Percentiles rank a stretch among this genome's conserved stretches.
Conservation (phyloP, 805 yeast species). For the Teunomyces stri region DNA sequence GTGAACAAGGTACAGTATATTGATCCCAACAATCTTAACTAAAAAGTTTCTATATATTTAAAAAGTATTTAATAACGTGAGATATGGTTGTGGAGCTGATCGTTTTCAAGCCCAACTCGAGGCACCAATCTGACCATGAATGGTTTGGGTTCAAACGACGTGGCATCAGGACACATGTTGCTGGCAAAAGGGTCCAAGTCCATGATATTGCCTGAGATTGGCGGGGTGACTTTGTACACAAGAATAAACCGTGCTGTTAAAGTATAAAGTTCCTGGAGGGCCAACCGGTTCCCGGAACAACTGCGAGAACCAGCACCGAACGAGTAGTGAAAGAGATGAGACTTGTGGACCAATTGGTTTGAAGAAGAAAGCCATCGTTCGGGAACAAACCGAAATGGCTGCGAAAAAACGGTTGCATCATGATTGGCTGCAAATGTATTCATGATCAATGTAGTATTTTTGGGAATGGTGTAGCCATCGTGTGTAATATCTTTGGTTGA, state of each 20-base stretch:
- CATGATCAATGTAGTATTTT: conserved; percentile 56
- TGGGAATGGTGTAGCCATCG: conserved; percentile 46
- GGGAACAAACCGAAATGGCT: conserved; percentile 52
- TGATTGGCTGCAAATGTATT: conserved; percentile 72
- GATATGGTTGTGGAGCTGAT: conserved; percentile 16
- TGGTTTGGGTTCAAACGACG: conserved; percentile 59
- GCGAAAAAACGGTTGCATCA: conserved; percentile 42
- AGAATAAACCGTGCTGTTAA: conserved; percentile 52
- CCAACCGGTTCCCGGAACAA: conserved; percentile 70
- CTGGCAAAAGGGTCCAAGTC: conserved; percentile 49
- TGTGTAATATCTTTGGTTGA: conserved; percentile 52
- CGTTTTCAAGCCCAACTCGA: conserved; percentile 17
- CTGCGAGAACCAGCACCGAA: conserved; percentile 72
- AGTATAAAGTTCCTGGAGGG: conserved; percentile 62
- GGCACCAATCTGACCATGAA: conserved; percentile 30
- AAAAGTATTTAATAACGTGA: not conserved
- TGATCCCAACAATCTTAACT: conserved; percentile 41
- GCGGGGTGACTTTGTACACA: conserved; percentile 47
- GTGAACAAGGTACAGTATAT: conserved; percentile 58
- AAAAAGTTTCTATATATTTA: not conserved
- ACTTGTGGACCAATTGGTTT: conserved; percentile 9
- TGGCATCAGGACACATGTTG: conserved; percentile 53
- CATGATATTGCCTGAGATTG: conserved; percentile 37
- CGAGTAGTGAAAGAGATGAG: conserved; percentile 42
- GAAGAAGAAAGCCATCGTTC: conserved; percentile 46